These are phyloP conservation scores for Barnettozyma sp. DNA, from an alignment of 805 yeast species.

Conservation along the genomic window DNA sequence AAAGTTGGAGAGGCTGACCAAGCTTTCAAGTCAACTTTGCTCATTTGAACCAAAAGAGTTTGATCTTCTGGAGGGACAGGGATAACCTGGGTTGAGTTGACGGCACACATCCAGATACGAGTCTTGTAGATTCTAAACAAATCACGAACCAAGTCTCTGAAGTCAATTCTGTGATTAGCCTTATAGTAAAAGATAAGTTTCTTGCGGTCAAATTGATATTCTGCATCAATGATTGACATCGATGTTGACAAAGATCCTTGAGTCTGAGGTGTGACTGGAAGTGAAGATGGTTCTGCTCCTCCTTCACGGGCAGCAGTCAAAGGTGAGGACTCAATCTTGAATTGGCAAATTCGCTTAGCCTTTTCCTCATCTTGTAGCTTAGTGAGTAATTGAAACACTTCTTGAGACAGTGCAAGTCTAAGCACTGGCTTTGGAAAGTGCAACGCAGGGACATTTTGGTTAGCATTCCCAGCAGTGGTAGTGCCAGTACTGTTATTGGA, in stretches of 20 bases:
- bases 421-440: constrained; percentile 65
- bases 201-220: constrained; percentile 75
- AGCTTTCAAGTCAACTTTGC: constrained; percentile 6
- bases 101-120: constrained; percentile 81
- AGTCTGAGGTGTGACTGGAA: constrained; percentile 9
- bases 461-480: no score
- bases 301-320: constrained; percentile 8
- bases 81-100: constrained; percentile 22
- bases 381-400: constrained; percentile 51
- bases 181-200: constrained; percentile 68
- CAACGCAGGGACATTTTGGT: constrained; percentile 17
- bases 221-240: constrained; percentile 66
- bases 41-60: constrained; percentile 8
- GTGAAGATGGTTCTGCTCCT: constrained; percentile 1
- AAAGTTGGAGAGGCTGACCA: constrained; percentile 7
- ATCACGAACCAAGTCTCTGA: constrained; percentile 67
- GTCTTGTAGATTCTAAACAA: constrained; percentile 71
- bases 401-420: constrained; percentile 70
- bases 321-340: constrained; percentile 20
- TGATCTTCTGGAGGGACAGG: constrained; percentile 5
- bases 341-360: constrained; percentile 34
- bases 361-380: constrained; percentile 68
- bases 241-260: constrained; percentile 8
- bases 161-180: constrained; percentile 64
- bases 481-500: neutral